phyloP scores from a whole-genome alignment of 192 early-diverging fungal genomes.

The Podochytrium sp. region DNA sequence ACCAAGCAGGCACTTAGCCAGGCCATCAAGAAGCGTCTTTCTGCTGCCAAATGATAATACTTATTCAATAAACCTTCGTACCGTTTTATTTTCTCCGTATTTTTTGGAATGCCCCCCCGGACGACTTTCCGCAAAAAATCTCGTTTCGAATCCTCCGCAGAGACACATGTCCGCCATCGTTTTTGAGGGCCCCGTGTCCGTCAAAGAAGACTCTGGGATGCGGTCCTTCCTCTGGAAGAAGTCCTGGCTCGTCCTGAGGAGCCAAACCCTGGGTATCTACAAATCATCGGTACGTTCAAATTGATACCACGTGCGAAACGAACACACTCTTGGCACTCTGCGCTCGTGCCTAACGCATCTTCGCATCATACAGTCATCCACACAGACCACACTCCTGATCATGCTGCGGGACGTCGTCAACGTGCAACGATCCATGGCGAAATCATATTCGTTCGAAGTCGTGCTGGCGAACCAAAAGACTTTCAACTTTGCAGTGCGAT shows the following conservation, averaged over 20 bases:
- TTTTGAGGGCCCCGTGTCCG: conserved; percentile 78
- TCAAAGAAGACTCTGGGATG: conserved; percentile 86
- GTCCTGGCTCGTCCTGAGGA: conserved; percentile 84
- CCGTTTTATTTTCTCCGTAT: too few relatives aligned
- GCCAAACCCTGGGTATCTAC: conserved; percentile 90
- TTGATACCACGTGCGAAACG: not conserved
- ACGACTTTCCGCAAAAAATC: not conserved
- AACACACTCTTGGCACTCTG: not conserved
- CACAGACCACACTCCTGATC: not conserved
- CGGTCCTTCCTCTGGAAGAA: conserved; percentile 94
- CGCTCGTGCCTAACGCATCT: not conserved
- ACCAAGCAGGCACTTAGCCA: conserved; percentile 79
- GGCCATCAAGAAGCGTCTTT: conserved; percentile 74
- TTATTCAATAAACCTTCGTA: too few relatives aligned
- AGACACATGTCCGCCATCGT: conserved; percentile 33
- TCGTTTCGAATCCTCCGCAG: not conserved
- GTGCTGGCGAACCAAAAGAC: conserved; percentile 82
- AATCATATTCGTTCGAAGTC: conserved; percentile 92
- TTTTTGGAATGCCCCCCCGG: not conserved
- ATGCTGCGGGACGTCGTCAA: conserved; percentile 68
- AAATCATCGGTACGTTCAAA: conserved; percentile 78
- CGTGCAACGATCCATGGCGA: conserved; percentile 85
- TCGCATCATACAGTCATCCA: not conserved
- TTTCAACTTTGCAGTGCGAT: conserved; percentile 88
- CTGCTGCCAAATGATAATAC: conserved; percentile 14